phyloP scores from a whole-genome alignment of 306 rosid genomes.

The Trifolium dubium region DNA sequence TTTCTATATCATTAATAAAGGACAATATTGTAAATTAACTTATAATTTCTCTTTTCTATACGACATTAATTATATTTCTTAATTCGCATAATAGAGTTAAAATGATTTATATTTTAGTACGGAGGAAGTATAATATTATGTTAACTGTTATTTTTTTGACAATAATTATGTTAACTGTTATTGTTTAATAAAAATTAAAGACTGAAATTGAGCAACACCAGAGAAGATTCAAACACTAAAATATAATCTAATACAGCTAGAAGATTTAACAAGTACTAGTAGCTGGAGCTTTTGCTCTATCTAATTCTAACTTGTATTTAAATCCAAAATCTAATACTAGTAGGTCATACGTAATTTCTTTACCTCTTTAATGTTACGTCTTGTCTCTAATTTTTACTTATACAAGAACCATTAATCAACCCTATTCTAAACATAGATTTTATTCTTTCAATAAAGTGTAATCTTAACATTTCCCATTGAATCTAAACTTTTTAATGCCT shows the following conservation, averaged over 20 bases:
- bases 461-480: constrained; percentile 37
- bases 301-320: not conserved
- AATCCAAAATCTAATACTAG: not conserved
- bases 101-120: no score
- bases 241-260: not conserved
- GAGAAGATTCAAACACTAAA: no score
- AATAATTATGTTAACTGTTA: no score
- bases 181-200: no score
- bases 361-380: not conserved
- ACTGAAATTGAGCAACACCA: no score
- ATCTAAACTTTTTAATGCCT: constrained; percentile 36
- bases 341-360: not conserved
- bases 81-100: no score
- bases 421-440: not conserved
- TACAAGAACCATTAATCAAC: not conserved
- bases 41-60: no score
- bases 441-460: constrained; percentile 20
- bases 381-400: not conserved
- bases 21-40: no score
- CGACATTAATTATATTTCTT: no score
- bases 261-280: not conserved
- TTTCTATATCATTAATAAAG: no score
- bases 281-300: not conserved
- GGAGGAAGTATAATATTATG: no score
- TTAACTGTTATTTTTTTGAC: no score